A percentile compares a stretch with the other conserved stretches of the same genome.
phyloP scores from a whole-genome alignment of 2,329 filamentous ascomycete genomes.

The Calonectria leucothoes region DNA sequence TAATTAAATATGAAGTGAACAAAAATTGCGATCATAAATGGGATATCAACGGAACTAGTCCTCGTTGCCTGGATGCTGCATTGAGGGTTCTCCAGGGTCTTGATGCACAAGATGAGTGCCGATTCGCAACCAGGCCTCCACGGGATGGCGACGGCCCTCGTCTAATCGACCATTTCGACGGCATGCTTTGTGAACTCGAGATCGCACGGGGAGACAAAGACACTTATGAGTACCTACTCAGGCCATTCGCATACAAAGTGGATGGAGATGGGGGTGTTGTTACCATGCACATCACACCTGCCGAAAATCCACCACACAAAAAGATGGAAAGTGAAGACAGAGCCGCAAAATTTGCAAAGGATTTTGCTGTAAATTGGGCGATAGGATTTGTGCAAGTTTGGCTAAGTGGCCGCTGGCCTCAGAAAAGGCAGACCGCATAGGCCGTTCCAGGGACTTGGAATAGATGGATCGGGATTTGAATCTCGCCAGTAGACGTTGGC shows the following conservation, averaged over 20 bases:
- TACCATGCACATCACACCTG: neutral
- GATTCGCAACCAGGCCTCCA: neutral
- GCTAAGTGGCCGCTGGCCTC: neutral
- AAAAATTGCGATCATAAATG: neutral
- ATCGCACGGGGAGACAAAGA: neutral
- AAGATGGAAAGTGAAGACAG: neutral
- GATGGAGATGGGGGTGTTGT: neutral
- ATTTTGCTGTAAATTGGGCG: neutral
- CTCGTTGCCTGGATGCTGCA: neutral
- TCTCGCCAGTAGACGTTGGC: too few relatives aligned
- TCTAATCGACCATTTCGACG: neutral
- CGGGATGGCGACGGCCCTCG: rapidly evolving
- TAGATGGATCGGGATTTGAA: too few relatives aligned
- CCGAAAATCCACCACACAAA: neutral
- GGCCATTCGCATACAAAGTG: neutral
- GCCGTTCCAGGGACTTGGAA: too few relatives aligned
- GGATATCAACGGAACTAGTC: neutral
- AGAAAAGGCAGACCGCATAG: neutral
- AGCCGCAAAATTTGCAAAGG: neutral
- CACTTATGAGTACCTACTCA: neutral
- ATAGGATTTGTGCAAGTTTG: neutral
- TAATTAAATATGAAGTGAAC: neutral
- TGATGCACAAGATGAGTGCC: neutral
- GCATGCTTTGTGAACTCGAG: neutral
- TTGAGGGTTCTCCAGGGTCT: neutral